A percentile compares a stretch with the other conserved stretches of the same genome.
phyloP scores from a whole-genome alignment of 2,329 filamentous ascomycete species.

The Aspergillus fijiensis region DNA sequence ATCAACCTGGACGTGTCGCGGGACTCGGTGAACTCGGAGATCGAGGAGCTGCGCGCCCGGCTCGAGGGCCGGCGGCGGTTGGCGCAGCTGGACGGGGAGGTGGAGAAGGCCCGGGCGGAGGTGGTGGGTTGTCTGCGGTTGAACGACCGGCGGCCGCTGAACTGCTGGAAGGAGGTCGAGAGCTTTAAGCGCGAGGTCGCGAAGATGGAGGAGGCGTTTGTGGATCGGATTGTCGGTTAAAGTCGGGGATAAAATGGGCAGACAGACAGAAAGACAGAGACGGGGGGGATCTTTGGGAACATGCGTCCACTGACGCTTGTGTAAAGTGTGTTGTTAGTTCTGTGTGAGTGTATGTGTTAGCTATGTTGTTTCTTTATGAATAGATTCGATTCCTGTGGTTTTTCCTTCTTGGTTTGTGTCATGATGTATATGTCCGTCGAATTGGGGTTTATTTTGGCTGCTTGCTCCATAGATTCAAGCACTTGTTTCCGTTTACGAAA shows the following conservation, averaged over 20 bases:
- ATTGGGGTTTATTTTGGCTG: too few species aligned
- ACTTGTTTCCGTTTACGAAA: too few species aligned
- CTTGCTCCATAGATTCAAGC: too few species aligned
- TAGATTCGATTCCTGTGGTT: neutral
- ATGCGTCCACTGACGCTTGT: too few species aligned
- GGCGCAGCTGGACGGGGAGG: conserved; percentile 64
- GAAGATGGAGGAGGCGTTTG: conserved; percentile 80
- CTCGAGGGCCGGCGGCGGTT: conserved; percentile 62
- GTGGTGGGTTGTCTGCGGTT: conserved; percentile 78
- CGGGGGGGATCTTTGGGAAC: too few species aligned
- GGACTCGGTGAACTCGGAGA: conserved; percentile 57
- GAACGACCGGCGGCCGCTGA: conserved; percentile 82
- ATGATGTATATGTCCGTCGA: too few species aligned
- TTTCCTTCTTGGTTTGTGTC: neutral
- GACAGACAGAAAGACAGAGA: too few species aligned
- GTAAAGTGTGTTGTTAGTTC: neutral
- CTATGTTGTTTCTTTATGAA: neutral
- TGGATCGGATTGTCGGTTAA: conserved; percentile 67
- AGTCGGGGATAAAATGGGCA: conserved; percentile 1
- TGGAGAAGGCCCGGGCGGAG: conserved; percentile 72
- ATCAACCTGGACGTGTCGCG: conserved; percentile 50
- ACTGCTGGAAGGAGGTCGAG: conserved; percentile 94
- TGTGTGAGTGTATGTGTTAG: neutral
- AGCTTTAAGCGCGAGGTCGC: conserved; percentile 86
- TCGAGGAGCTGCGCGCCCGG: conserved; percentile 57